A percentile compares a stretch with the other conserved stretches of the same genome.
These are phyloP conservation scores for Aspergillus egyptiacus DNA, from an alignment of 495 filamentous ascomycete genomes.

Conservation along the genomic window DNA sequence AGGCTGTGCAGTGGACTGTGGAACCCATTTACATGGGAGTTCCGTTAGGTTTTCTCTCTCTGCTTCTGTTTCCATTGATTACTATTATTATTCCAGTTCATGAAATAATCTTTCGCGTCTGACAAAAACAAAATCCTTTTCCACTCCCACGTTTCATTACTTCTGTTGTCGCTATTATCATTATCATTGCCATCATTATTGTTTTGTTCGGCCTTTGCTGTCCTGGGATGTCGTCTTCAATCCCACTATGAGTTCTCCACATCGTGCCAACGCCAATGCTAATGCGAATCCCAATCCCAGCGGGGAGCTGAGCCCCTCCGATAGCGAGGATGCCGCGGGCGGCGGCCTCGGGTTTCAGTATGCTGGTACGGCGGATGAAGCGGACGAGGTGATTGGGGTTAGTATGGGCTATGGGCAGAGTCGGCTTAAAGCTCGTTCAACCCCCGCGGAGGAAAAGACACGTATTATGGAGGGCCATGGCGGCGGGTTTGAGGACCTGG, in stretches of 20 bases:
- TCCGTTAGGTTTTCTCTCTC: slow-evolving; percentile 25
- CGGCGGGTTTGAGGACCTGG: slow-evolving; percentile 46
- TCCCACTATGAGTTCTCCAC: not conserved
- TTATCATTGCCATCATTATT: slow-evolving; percentile 2
- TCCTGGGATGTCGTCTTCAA: slow-evolving; percentile 2
- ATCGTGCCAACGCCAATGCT: slow-evolving; percentile 1
- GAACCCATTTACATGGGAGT: too few species aligned
- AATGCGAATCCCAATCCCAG: not conserved
- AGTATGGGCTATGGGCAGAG: slow-evolving; percentile 69
- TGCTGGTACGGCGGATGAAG: slow-evolving; percentile 30
- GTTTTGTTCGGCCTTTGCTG: not conserved
- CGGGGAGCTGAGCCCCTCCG: slow-evolving; percentile 20
- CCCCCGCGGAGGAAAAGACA: slow-evolving; percentile 69
- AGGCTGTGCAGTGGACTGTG: slow-evolving; percentile 41
- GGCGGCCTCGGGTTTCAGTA: slow-evolving; percentile 3
- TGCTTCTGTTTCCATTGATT: not conserved
- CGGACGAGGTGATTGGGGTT: slow-evolving; percentile 66
- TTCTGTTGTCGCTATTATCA: slow-evolving; percentile 8
- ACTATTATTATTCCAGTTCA: too few species aligned
- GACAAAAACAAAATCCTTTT: not conserved
- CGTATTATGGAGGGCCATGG: slow-evolving; percentile 56
- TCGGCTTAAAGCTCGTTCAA: slow-evolving; percentile 62
- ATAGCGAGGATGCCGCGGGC: slow-evolving; percentile 29
- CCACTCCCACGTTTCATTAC: not conserved
- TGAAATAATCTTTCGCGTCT: too few species aligned